phyloP scores from a whole-genome alignment of 805 yeast species.

The Hanseniaspora valbyensis region DNA sequence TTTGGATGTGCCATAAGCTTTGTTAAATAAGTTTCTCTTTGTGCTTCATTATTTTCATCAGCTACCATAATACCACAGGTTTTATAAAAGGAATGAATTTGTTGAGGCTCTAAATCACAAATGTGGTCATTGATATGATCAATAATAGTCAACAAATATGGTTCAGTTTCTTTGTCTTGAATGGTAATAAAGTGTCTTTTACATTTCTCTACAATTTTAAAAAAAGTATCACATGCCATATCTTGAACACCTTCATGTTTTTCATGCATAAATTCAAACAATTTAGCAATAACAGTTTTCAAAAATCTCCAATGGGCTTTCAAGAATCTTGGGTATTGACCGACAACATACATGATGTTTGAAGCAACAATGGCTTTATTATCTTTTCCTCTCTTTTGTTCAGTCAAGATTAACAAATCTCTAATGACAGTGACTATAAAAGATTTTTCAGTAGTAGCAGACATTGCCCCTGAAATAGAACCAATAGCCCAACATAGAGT shows the following conservation, averaged over 20 bases:
- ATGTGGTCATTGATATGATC: conserved; percentile 74
- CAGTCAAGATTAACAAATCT: conserved; percentile 82
- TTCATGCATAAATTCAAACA: conserved; percentile 98
- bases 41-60: conserved; percentile 63
- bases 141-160: conserved; percentile 84
- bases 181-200: conserved; percentile 85
- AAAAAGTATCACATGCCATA: conserved; percentile 99
- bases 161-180: conserved; percentile 76
- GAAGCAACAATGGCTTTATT: conserved; percentile 99
- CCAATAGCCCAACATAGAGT: conserved; percentile 99
- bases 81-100: conserved; percentile 93
- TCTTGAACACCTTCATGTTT: conserved; percentile 99
- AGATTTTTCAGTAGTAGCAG: conserved; percentile 91
- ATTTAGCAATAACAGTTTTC: conserved; percentile 87
- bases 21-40: conserved; percentile 57
- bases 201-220: conserved; percentile 89
- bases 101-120: conserved; percentile 90
- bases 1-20: conserved; percentile 88
- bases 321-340: conserved; percentile 94
- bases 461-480: conserved; percentile 96
- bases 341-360: conserved; percentile 98
- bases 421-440: conserved; percentile 88
- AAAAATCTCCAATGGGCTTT: conserved; percentile 97
- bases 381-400: conserved; percentile 92
- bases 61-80: conserved; percentile 91